Evolutionary conservation across 257 asterid genomes (phyloP).

Genomic region (Solanum chmielewskii): DNA sequence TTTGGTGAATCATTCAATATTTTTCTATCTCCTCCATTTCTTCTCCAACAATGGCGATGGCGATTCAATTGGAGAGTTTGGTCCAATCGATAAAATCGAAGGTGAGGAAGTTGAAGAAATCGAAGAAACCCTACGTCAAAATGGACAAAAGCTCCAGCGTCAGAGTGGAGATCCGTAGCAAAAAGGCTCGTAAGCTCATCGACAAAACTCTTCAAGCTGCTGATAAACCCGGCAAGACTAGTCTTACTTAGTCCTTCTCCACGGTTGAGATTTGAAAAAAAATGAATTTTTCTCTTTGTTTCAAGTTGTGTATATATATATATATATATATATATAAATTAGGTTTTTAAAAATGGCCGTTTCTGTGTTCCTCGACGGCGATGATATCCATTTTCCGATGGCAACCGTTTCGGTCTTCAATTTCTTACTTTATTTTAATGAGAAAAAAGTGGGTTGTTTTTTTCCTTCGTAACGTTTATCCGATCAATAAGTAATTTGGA

Average conservation of each 20-base stretch:
- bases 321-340: neutral
- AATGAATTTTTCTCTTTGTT: neutral
- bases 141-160: slow-evolving; percentile 89
- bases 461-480: neutral
- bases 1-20: neutral
- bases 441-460: neutral
- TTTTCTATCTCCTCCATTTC: neutral
- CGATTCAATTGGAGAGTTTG: slow-evolving; percentile 38
- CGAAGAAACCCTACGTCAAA: slow-evolving; percentile 73
- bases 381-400: neutral
- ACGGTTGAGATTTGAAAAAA: neutral
- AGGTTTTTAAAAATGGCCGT: neutral
- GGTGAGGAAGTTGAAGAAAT: slow-evolving; percentile 60
- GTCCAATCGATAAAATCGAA: slow-evolving; percentile 65
- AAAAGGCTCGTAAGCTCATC: slow-evolving; percentile 64
- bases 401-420: neutral
- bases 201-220: slow-evolving; percentile 77
- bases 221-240: slow-evolving; percentile 56
- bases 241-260: neutral
- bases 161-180: slow-evolving; percentile 78
- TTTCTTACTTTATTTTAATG: neutral
- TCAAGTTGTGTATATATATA: neutral
- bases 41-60: neutral
- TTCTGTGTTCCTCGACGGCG: neutral
- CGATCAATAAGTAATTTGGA: neutral